phyloP scores from a whole-genome alignment of 2,329 filamentous ascomycete genomes.

The Talaromyces sp. region DNA sequence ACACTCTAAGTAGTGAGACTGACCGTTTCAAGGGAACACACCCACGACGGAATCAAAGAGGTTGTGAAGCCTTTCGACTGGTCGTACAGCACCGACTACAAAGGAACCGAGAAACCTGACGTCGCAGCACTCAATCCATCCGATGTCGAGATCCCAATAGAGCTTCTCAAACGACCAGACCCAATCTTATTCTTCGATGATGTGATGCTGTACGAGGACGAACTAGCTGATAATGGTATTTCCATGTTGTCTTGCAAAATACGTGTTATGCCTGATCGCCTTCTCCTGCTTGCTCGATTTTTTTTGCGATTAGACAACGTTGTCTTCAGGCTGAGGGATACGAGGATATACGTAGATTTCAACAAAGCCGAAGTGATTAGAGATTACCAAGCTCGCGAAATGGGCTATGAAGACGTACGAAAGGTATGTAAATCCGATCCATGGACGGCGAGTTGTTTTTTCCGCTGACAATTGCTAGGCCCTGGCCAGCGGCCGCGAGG shows the following conservation, averaged over 20 bases:
- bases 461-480: slow-evolving; percentile 30
- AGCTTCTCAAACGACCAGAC: slow-evolving; percentile 81
- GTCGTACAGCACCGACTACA: slow-evolving; percentile 91
- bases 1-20: not conserved
- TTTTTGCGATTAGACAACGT: slow-evolving; percentile 95
- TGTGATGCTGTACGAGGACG: slow-evolving; percentile 93
- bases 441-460: not conserved
- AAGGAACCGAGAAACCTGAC: slow-evolving; percentile 59
- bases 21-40: slow-evolving; percentile 60
- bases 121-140: slow-evolving; percentile 43
- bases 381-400: slow-evolving; percentile 88
- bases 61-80: slow-evolving; percentile 96
- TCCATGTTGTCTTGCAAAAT: slow-evolving; percentile 86
- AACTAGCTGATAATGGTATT: slow-evolving; percentile 96
- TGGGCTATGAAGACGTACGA: slow-evolving; percentile 71
- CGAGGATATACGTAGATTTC: slow-evolving; percentile 89
- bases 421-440: slow-evolving; percentile 50
- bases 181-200: slow-evolving; percentile 97
- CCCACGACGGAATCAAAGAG: slow-evolving; percentile 82
- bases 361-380: slow-evolving; percentile 71
- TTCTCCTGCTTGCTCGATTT: slow-evolving; percentile 79
- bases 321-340: slow-evolving; percentile 81
- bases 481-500: slow-evolving; percentile 61
- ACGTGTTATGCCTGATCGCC: slow-evolving; percentile 82
- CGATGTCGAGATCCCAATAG: slow-evolving; percentile 69